Conservation (phyloP, 2,329 filamentous ascomycete species). For the Aspergillus bombycis region DNA sequence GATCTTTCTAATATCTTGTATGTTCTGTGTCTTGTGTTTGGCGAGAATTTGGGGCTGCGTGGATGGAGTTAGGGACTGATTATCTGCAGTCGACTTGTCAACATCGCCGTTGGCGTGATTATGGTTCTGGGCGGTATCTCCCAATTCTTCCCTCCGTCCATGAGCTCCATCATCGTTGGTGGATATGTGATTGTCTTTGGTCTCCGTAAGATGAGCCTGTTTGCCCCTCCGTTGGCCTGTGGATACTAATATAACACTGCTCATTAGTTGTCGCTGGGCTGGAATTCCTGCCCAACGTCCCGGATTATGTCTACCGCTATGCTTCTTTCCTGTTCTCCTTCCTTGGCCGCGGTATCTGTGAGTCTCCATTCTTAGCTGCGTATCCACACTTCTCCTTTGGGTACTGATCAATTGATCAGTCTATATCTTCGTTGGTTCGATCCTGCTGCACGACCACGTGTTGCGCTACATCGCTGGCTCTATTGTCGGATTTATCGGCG, state of each 20-base stretch:
- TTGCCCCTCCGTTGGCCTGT: neutral
- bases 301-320: slow-evolving; percentile 88
- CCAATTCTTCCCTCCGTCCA: slow-evolving; percentile 47
- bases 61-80: slow-evolving; percentile 19
- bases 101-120: slow-evolving; percentile 82
- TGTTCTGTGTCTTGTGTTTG: slow-evolving; percentile 44
- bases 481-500: slow-evolving; percentile 75
- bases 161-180: slow-evolving; percentile 74
- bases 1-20: slow-evolving; percentile 93
- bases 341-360: slow-evolving; percentile 91
- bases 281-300: slow-evolving; percentile 83
- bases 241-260: slow-evolving; percentile 26
- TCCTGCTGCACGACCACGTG: slow-evolving; percentile 71
- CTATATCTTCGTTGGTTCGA: slow-evolving; percentile 92
- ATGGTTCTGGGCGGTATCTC: slow-evolving; percentile 80
- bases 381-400: neutral
- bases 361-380: slow-evolving; percentile 45
- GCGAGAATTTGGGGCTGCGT: slow-evolving; percentile 18
- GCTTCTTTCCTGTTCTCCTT: slow-evolving; percentile 98
- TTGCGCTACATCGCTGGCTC: slow-evolving; percentile 76
- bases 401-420: slow-evolving; percentile 56
- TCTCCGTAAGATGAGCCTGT: slow-evolving; percentile 61
- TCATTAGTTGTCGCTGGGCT: slow-evolving; percentile 67
- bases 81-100: slow-evolving; percentile 79
- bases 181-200: slow-evolving; percentile 91